These are phyloP conservation scores for Fusarium vanettenii DNA, from an alignment of 2,329 filamentous ascomycete species.

Conservation along the genomic window DNA sequence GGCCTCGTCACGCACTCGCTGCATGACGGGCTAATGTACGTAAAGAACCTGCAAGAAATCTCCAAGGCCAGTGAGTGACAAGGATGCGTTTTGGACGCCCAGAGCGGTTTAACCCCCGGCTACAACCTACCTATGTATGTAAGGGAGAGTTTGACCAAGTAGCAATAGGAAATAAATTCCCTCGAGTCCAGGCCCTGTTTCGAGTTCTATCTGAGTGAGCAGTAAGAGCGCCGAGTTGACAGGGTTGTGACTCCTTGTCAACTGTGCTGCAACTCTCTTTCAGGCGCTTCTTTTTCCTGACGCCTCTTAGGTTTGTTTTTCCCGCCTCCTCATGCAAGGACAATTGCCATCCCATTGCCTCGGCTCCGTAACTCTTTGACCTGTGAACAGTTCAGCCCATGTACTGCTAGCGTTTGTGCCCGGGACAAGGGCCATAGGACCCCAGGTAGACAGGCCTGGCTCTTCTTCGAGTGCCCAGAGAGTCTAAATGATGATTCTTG, in stretches of 20 bases:
- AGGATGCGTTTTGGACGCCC: background rate
- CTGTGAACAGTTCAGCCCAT: constrained; percentile 5
- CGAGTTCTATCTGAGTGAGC: constrained; percentile 20
- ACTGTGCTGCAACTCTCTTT: background rate
- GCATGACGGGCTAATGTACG: constrained; percentile 1
- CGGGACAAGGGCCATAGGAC: background rate
- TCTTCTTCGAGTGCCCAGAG: background rate
- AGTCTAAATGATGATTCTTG: background rate
- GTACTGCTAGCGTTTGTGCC: constrained; percentile 5
- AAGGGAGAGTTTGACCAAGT: background rate
- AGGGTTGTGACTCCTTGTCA: constrained; percentile 28
- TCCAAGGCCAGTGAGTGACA: constrained; percentile 4
- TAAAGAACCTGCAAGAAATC: constrained; percentile 8
- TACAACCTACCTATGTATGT: background rate
- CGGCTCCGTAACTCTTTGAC: constrained; percentile 7
- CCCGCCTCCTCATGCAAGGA: constrained; percentile 2
- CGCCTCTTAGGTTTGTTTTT: background rate
- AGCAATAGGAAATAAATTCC: background rate
- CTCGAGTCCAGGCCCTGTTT: constrained; percentile 6
- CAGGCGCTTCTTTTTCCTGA: background rate
- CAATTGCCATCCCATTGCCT: constrained; percentile 2
- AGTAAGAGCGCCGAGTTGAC: constrained; percentile 16
- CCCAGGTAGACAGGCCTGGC: background rate
- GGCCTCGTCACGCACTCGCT: background rate
- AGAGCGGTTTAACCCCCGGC: background rate